These are phyloP conservation scores for Volutella citrinella DNA, from an alignment of 2,329 filamentous ascomycete genomes.

Conservation along the genomic window DNA sequence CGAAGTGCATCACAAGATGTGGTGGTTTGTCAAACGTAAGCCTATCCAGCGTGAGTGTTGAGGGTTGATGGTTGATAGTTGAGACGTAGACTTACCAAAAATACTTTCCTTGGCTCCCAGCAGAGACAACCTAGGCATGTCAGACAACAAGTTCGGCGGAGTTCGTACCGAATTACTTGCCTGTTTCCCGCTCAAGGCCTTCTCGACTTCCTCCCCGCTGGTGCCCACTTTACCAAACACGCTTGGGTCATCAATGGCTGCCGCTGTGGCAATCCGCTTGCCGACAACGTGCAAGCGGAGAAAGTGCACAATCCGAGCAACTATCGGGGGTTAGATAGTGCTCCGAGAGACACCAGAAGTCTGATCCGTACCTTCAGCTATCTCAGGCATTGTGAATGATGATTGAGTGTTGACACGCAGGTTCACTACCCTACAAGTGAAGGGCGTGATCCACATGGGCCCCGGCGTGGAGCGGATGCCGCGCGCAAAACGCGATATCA, in stretches of 20 bases:
- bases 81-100: slow-evolving; percentile 62
- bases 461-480: no score
- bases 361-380: slow-evolving; percentile 52
- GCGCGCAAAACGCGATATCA: slow-evolving; percentile 25
- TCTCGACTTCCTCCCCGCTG: slow-evolving; percentile 69
- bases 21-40: slow-evolving; percentile 67
- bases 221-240: slow-evolving; percentile 91
- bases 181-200: slow-evolving; percentile 71
- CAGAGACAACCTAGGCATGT: slow-evolving; percentile 48
- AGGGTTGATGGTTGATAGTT: no score
- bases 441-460: no score
- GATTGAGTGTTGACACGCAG: no score
- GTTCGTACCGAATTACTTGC: slow-evolving; percentile 19
- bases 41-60: slow-evolving; percentile 25
- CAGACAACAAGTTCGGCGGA: not conserved
- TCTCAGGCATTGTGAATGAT: slow-evolving; percentile 64
- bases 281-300: slow-evolving; percentile 81
- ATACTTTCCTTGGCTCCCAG: slow-evolving; percentile 91
- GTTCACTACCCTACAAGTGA: no score
- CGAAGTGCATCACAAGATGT: slow-evolving; percentile 87
- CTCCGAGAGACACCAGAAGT: no score
- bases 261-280: slow-evolving; percentile 69
- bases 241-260: slow-evolving; percentile 74
- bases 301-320: slow-evolving; percentile 83
- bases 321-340: slow-evolving; percentile 33